These are phyloP conservation scores for Citrus sinensis DNA, from an alignment of 345 rosid genomes.

Conservation along the genomic window DVS_A1.0 CM039164.1:23953501-23954000, in stretches of 20 bases:
- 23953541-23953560: no score
- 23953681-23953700: neutral
- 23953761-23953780: neutral
- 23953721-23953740: neutral
- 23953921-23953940: constrained; percentile 85
- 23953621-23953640: neutral
- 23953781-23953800: neutral
- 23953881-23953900: constrained; percentile 45
- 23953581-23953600: neutral
- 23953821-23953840: neutral
- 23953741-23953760: neutral
- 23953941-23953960: constrained; percentile 49
- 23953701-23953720: neutral
- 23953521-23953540: no score
- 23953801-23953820: neutral
- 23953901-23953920: constrained; percentile 64
- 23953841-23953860: neutral
- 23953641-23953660: neutral
- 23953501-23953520: no score
- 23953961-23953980: constrained; percentile 74
- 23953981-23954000: constrained; percentile 61
- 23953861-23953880: neutral
- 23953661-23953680: neutral
- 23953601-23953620: neutral
- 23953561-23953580: neutral